Evolutionary conservation across 163 green algal genomes (phyloP), one percentile per base, ranked within the genome.

Genomic region (Smithsoniella earleae): DNA sequence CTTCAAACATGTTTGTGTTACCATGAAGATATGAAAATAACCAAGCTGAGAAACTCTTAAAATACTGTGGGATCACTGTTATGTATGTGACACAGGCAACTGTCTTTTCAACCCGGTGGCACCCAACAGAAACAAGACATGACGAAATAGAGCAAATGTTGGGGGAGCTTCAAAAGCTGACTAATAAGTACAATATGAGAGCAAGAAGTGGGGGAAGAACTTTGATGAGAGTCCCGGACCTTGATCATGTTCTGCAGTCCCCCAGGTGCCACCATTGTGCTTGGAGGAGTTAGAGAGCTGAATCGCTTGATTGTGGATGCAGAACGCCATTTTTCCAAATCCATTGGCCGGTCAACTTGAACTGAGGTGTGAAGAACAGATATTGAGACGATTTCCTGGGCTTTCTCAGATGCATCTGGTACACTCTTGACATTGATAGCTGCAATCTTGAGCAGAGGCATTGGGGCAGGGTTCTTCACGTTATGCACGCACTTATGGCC

Each of bases 361-460:
- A 69, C 43, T 3, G 18, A 45, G 30, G 34, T 69, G 58, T 69
- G 58, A 30, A 69, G 58, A 5, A 69, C 25, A 22, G 58, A 69
- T 5, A 69, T 33, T 13, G 27, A 30, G 6, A 69, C 58, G 20
- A 69, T 69, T 13, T 69, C 58, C 25, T 69, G 58, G 5, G 58
- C 25, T 36, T 33, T 69, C 30, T 69, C 58, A 8, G 31, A 43
- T 30, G 58, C 20, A 34, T 69, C 58, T 3, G 58, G 80, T 16
- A 87, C 46, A 2, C 92, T 96, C 79, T 96, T 95, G 38, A 98
- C 75, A 76, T 86, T 89, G 27, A 99, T 49, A 0, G 92, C 83
- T 1, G 91, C 91, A 6, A 97, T 88, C 1, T 82, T 82, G n/a
- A 99, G 83, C 0, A 88, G 89, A 3, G 93, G 92, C 2, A 69